phyloP scores from a whole-genome alignment of 306 rosid genomes.

The Pterocarpus macrocarpus region DNA sequence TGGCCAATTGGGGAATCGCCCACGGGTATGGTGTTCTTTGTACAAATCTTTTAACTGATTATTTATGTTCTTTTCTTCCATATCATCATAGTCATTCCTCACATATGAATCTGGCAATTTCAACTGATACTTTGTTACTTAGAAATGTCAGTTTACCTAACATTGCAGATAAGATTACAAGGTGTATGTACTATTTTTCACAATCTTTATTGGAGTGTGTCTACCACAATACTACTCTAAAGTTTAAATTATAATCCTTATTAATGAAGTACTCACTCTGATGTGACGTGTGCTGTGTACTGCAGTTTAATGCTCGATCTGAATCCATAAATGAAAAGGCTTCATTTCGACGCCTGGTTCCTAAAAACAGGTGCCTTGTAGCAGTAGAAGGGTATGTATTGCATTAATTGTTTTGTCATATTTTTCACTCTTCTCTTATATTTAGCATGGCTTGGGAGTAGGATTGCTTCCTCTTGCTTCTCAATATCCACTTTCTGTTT shows the following conservation, averaged over 20 bases:
- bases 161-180: not conserved
- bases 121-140: not conserved
- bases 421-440: slow-evolving; percentile 16
- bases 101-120: not conserved
- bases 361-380: slow-evolving; percentile 84
- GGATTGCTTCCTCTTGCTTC: slow-evolving; percentile 18
- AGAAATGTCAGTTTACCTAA: slow-evolving; percentile 13
- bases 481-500: slow-evolving; percentile 2
- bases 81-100: not conserved
- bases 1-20: too few species aligned
- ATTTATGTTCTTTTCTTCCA: not conserved
- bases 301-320: slow-evolving; percentile 90
- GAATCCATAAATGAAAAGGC: slow-evolving; percentile 80
- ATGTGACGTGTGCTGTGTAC: slow-evolving; percentile 27
- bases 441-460: slow-evolving; percentile 8
- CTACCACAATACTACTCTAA: not conserved
- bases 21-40: too few species aligned
- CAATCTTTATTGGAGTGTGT: slow-evolving; percentile 26
- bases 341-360: slow-evolving; percentile 79
- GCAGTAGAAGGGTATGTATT: slow-evolving; percentile 78
- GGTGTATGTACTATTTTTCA: slow-evolving; percentile 11
- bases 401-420: not conserved
- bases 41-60: too few species aligned
- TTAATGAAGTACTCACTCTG: slow-evolving; percentile 17
- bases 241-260: slow-evolving; percentile 5